These are phyloP conservation scores for Salix koriyanagi DNA, from an alignment of 345 rosid genomes.

Conservation along the genomic window DNA sequence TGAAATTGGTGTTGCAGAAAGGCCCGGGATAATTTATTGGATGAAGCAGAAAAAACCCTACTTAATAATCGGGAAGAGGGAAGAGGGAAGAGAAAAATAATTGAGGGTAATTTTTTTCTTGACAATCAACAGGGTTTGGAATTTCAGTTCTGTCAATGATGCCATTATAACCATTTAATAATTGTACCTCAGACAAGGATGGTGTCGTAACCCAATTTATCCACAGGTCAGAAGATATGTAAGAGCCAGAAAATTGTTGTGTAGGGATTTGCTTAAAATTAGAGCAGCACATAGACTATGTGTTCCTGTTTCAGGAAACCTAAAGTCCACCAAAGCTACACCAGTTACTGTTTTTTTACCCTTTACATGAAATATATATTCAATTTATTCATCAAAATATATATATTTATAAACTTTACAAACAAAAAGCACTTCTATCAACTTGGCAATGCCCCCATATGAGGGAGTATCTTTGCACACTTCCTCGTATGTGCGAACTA, in stretches of 20 bases:
- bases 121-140: not conserved
- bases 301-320: not conserved
- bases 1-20: not conserved
- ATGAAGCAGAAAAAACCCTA: not conserved
- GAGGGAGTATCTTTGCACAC: not conserved
- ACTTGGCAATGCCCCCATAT: not conserved
- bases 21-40: not conserved
- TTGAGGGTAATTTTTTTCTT: not conserved
- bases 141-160: not conserved
- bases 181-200: slow-evolving; percentile 1
- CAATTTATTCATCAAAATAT: not conserved
- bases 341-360: not conserved
- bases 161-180: not conserved
- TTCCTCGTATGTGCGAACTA: not conserved
- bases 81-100: not conserved
- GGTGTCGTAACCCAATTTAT: not conserved
- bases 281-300: not conserved
- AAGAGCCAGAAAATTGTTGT: not conserved
- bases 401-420: not conserved
- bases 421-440: not conserved
- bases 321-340: not conserved
- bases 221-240: not conserved
- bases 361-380: not conserved
- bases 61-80: not conserved
- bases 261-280: not conserved